phyloP scores from a whole-genome alignment of 2,329 filamentous ascomycete genomes.

The Aureobasidium pullulans region DNA sequence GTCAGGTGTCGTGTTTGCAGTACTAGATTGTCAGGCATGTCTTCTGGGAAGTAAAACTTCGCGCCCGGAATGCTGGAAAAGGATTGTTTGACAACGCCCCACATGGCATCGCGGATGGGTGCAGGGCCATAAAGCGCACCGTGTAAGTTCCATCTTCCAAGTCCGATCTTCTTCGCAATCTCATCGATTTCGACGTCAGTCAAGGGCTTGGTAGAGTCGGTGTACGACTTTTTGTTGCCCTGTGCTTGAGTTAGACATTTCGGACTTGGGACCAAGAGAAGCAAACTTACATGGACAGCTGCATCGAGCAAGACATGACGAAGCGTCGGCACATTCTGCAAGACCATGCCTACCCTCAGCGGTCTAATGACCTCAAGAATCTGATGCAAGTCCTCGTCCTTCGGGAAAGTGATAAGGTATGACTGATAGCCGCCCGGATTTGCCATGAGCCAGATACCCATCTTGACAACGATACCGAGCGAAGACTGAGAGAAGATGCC shows the following conservation, averaged over 20 bases:
- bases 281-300: conserved; percentile 24
- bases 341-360: conserved; percentile 32
- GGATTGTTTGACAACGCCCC: conserved; percentile 36
- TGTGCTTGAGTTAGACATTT: not conserved
- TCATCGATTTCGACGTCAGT: conserved; percentile 34
- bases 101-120: conserved; percentile 24
- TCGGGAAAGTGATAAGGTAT: conserved; percentile 39
- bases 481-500: conserved; percentile 31
- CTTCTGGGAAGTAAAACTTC: conserved; percentile 36
- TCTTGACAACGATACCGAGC: conserved; percentile 37
- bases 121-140: conserved; percentile 34
- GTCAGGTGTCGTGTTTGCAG: conserved; percentile 24
- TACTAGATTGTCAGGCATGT: conserved; percentile 28
- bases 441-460: conserved; percentile 49
- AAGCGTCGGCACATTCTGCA: conserved; percentile 44
- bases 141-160: conserved; percentile 47
- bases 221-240: conserved; percentile 11
- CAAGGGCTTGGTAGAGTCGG: conserved; percentile 27
- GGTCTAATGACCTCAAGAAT: conserved; percentile 44
- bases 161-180: conserved; percentile 34
- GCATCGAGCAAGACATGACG: conserved; percentile 41
- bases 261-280: not conserved
- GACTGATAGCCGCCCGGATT: conserved; percentile 44
- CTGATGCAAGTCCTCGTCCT: conserved; percentile 42
- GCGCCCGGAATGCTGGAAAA: conserved; percentile 38